Evolutionary conservation across 257 asterid genomes (phyloP).

Genomic region (Thymus quinquecostatus): DNA sequence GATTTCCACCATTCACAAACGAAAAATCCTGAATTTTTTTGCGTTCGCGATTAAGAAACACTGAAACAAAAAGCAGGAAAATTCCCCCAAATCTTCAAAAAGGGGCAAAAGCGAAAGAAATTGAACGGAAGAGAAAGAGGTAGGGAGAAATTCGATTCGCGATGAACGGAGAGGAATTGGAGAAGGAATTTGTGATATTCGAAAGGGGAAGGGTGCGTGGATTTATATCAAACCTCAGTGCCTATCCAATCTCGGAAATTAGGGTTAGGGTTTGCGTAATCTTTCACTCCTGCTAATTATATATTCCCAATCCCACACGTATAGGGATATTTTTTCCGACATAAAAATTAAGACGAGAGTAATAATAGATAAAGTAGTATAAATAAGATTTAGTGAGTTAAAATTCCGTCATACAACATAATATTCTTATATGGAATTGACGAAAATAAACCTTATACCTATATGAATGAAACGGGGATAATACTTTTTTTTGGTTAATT

Average conservation of each 20-base stretch:
- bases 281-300: neutral
- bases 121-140: neutral
- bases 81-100: slow-evolving; percentile 9
- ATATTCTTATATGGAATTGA: too few species aligned
- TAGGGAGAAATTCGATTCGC: neutral
- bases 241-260: slow-evolving; percentile 17
- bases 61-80: neutral
- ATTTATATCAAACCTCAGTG: slow-evolving; percentile 24
- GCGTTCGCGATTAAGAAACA: neutral
- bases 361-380: too few species aligned
- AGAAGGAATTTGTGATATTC: slow-evolving; percentile 13
- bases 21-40: slow-evolving; percentile 17
- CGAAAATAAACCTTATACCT: too few species aligned
- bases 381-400: too few species aligned
- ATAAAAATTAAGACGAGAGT: too few species aligned
- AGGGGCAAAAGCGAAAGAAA: slow-evolving; percentile 3
- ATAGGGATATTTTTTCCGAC: too few species aligned
- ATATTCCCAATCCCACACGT: too few species aligned
- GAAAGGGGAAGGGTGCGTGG: slow-evolving; percentile 23
- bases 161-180: slow-evolving; percentile 10
- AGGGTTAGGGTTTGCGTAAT: slow-evolving; percentile 27
- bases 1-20: slow-evolving; percentile 82
- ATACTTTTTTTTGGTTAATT: too few species aligned
- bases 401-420: too few species aligned
- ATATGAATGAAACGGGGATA: too few species aligned